Conservation (phyloP, 129 eudicot genomes). For the Kitagawia praeruptora region DNA sequence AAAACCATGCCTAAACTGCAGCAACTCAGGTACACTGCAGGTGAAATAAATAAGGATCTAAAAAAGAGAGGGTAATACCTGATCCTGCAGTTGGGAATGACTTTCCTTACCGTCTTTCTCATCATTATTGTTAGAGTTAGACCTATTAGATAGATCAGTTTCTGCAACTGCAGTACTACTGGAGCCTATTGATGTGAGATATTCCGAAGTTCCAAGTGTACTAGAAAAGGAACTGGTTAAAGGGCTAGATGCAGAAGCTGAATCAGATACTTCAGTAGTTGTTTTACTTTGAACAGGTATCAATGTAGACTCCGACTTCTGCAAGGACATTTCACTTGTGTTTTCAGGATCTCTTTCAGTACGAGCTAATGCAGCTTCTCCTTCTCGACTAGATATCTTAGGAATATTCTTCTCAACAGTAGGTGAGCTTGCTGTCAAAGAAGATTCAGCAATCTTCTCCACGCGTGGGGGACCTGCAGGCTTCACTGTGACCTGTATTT, state of each 20-base stretch:
- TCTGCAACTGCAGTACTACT: slow-evolving; percentile 12
- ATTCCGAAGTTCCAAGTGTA: slow-evolving; percentile 16
- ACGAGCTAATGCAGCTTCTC: slow-evolving; percentile 23
- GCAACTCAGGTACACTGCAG: not conserved
- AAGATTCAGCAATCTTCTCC: slow-evolving; percentile 35
- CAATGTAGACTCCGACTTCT: slow-evolving; percentile 19
- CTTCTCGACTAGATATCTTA: slow-evolving; percentile 17
- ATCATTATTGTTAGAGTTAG: slow-evolving; percentile 11
- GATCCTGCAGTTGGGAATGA: slow-evolving; percentile 14
- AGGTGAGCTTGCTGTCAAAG: slow-evolving; percentile 15
- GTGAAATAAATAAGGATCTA: not conserved
- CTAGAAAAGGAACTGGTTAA: slow-evolving; percentile 11
- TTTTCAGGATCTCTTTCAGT: slow-evolving; percentile 28
- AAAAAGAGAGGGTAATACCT: slow-evolving; percentile 27
- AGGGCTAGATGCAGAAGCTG: slow-evolving; percentile 19
- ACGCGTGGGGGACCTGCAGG: slow-evolving; percentile 40
- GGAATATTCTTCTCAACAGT: slow-evolving; percentile 28
- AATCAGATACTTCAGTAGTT: slow-evolving; percentile 16
- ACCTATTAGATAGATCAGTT: slow-evolving; percentile 13
- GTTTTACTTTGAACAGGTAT: slow-evolving; percentile 12
- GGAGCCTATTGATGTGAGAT: slow-evolving; percentile 4
- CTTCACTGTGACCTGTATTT: slow-evolving; percentile 53
- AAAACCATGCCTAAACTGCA: slow-evolving; percentile 3
- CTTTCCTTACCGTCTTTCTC: slow-evolving; percentile 13
- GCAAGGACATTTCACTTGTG: slow-evolving; percentile 16